Base-by-base conservation (phyloP, 2,329 filamentous ascomycete genomes). In the Aspergillus oerlinghausenensis region DNA sequence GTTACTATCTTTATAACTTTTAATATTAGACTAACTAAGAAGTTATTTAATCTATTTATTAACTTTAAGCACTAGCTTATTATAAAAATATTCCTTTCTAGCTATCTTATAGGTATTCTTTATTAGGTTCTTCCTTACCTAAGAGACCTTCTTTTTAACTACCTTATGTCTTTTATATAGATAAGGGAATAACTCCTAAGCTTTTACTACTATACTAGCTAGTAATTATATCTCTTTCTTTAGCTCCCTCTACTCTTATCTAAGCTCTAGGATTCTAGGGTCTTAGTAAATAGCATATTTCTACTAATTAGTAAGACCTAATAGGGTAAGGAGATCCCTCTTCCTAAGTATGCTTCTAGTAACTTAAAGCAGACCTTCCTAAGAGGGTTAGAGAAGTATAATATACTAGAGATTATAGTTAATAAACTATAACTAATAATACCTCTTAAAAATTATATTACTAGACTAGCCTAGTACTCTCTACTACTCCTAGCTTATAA, bases 1-100 rank as follows among this genome's bases (percentile, higher is more conserved):
- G 25, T 77, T 80, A 54, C 92, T 81, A 29, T 83, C 84, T 54
- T 92, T 87, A 52, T 87, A 80, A 67, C 92, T 92, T 70, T 94
- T 89, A 2, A 51, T 10, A 47, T 68, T 43, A 61, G 55, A 51
- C 25, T 64, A 19, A 29, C 60, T 52, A 14, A 68, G 64, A 49
- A 68, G 63, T 54, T 67, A 48, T 26, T 67, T 66, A 26, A 67
- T 67, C 60, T 70, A 52, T 59, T 57, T 51, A 51, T 68, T 50
- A 23, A 70, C 55, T 64, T 68, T 55, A 2, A 67, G 50, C 14
- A 70, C 56, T 42, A 62, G 63, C 23, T 55, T 52, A 55, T 57
- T 67, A 10, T 61, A 55, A 38, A 68, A 69, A 64, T 68, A 57
- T 28, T 67, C 59, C 52, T 68, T 67, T 59, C 63, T 61, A 21